Conservation (phyloP, 2,329 filamentous ascomycete genomes). For the Berkeleyomyces basicola region DNA sequence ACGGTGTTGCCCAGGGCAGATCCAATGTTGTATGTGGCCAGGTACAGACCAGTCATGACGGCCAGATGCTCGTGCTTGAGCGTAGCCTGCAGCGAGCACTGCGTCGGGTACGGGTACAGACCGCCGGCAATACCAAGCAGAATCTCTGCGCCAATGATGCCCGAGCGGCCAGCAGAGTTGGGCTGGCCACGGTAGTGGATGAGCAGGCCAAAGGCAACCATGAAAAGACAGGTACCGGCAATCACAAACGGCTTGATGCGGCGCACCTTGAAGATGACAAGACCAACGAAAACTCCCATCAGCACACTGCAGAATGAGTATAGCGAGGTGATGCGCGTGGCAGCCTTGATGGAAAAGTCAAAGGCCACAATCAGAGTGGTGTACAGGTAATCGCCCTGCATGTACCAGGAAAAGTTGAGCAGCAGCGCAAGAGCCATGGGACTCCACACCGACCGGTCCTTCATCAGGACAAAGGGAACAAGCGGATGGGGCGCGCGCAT, state of each 20-base stretch:
- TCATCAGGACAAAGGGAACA: constrained; percentile 42
- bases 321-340: constrained; percentile 42
- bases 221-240: constrained; percentile 40
- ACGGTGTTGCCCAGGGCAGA: constrained; percentile 43
- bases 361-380: constrained; percentile 46
- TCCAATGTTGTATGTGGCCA: constrained; percentile 47
- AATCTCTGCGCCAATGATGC: constrained; percentile 45
- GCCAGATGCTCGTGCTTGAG: constrained; percentile 38
- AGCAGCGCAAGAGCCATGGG: constrained; percentile 40
- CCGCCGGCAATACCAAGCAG: constrained; percentile 47
- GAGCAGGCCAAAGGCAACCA: constrained; percentile 48
- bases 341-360: constrained; percentile 36
- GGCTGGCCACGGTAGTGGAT: constrained; percentile 44
- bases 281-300: constrained; percentile 37
- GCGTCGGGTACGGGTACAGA: constrained; percentile 38
- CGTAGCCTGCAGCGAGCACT: constrained; percentile 28
- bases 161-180: constrained; percentile 27
- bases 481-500: constrained; percentile 34
- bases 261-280: constrained; percentile 39
- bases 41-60: constrained; percentile 45
- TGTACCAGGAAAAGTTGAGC: constrained; percentile 42
- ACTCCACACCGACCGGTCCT: constrained; percentile 48
- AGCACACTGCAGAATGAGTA: constrained; percentile 43
- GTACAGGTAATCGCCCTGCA: constrained; percentile 49
- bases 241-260: constrained; percentile 49